phyloP scores from a whole-genome alignment of 2,329 filamentous ascomycete genomes.

The Neopestalotiopsis sp. region DNA sequence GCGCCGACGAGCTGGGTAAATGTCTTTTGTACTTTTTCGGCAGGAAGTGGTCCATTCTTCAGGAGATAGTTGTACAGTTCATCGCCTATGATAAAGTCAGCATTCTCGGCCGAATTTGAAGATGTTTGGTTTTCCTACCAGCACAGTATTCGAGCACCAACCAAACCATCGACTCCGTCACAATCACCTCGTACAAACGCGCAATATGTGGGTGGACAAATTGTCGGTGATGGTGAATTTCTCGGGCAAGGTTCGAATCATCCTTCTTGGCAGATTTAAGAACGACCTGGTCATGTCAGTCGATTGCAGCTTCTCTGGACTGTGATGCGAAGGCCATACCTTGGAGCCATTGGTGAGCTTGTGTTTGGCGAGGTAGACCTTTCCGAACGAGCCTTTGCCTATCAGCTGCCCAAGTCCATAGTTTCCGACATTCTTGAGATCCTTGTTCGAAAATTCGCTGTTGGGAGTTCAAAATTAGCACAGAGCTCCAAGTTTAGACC shows the following conservation, averaged over 20 bases:
- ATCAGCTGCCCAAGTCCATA: constrained; percentile 91
- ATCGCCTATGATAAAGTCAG: constrained; percentile 65
- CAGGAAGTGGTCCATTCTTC: constrained; percentile 80
- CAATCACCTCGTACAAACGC: constrained; percentile 95
- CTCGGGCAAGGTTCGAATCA: constrained; percentile 92
- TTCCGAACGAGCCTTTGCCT: constrained; percentile 97
- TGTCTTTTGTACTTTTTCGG: constrained; percentile 89
- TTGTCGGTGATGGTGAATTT: constrained; percentile 98
- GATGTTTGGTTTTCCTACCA: constrained; percentile 55
- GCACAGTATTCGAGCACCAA: constrained; percentile 95
- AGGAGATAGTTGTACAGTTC: constrained; percentile 97
- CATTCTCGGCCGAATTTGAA: neutral
- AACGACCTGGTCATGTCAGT: constrained; percentile 70
- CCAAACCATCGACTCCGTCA: constrained; percentile 95
- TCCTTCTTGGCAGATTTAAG: constrained; percentile 97
- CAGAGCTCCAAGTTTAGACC: neutral
- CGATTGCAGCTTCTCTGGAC: neutral
- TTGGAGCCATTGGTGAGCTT: constrained; percentile 99
- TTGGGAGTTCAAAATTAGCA: constrained; percentile 1
- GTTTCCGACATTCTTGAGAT: constrained; percentile 91
- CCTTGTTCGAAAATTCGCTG: constrained; percentile 92
- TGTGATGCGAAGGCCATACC: constrained; percentile 53
- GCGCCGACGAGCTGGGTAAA: constrained; percentile 96
- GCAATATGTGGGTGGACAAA: constrained; percentile 98
- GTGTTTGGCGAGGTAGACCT: constrained; percentile 94